A percentile compares a stretch with the other conserved stretches of the same genome.
phyloP scores from a whole-genome alignment of 805 yeast species.

The Hanseniaspora vineae region DNA sequence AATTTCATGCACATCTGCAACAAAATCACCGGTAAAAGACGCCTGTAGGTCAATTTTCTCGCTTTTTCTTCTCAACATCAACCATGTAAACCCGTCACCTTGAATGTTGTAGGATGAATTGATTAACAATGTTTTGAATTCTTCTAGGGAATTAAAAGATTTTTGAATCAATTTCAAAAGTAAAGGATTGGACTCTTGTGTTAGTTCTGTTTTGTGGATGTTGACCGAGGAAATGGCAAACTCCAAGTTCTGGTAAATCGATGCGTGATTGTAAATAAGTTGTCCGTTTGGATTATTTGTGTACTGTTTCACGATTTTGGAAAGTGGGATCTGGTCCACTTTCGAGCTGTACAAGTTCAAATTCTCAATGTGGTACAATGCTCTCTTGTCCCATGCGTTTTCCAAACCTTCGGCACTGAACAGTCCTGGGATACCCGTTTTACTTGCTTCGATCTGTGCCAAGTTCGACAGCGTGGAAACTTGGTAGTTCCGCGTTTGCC shows the following conservation, averaged over 20 bases:
- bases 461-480: background rate
- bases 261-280: conserved; percentile 26
- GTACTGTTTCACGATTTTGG: conserved; percentile 16
- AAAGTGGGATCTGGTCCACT: conserved; percentile 14
- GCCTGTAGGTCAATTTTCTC: conserved; percentile 6
- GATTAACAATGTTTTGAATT: conserved; percentile 58
- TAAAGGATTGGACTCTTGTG: conserved; percentile 8
- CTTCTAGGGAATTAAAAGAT: conserved; percentile 67
- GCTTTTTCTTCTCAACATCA: conserved; percentile 43
- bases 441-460: conserved; percentile 7
- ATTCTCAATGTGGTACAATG: conserved; percentile 25
- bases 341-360: conserved; percentile 26
- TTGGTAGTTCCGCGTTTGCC: background rate
- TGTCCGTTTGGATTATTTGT: conserved; percentile 21
- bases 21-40: conserved; percentile 1
- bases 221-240: conserved; percentile 26
- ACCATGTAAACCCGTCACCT: conserved; percentile 89
- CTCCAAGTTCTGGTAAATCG: conserved; percentile 25
- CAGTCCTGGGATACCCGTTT: conserved; percentile 35
- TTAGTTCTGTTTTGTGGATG: conserved; percentile 10
- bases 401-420: conserved; percentile 34
- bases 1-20: conserved; percentile 4
- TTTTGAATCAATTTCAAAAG: conserved; percentile 12
- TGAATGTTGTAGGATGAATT: conserved; percentile 58
- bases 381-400: conserved; percentile 38